Percentiles rank a stretch among this genome's conserved stretches.
These are phyloP conservation scores for Tremellales sp. DNA, from an alignment of 1,284 basidiomycete species.

Conservation along the genomic window DNA sequence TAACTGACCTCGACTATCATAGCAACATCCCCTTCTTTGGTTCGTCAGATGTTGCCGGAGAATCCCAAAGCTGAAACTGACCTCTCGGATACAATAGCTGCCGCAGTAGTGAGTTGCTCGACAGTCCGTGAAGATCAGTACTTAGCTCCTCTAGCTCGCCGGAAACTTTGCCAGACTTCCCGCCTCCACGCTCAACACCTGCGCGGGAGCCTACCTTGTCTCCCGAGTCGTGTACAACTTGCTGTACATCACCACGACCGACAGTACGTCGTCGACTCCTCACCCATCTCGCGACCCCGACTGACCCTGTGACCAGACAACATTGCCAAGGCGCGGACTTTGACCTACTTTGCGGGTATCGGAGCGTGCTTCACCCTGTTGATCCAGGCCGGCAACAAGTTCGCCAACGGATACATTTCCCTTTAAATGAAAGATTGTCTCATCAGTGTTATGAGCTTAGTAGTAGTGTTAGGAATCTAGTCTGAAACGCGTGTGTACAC, in stretches of 20 bases:
- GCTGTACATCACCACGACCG: slow-evolving; percentile 31
- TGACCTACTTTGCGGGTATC: slow-evolving; percentile 17
- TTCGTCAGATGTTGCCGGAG: background rate
- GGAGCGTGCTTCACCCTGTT: slow-evolving; percentile 18
- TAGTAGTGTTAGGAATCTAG: background rate
- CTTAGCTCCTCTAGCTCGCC: slow-evolving; percentile 18
- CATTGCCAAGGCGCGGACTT: slow-evolving; percentile 18
- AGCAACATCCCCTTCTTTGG: slow-evolving; percentile 18
- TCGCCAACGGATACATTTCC: slow-evolving; percentile 1
- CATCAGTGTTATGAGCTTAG: too few species aligned
- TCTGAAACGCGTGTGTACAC: background rate
- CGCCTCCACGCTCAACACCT: slow-evolving; percentile 27
- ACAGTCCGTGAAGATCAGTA: background rate
- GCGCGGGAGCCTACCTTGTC: slow-evolving; percentile 26
- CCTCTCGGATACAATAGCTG: slow-evolving; percentile 13
- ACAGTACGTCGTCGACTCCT: slow-evolving; percentile 18
- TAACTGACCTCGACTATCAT: background rate
- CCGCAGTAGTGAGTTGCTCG: slow-evolving; percentile 24
- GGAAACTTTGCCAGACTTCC: slow-evolving; percentile 35
- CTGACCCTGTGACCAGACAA: slow-evolving; percentile 13
- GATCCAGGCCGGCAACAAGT: slow-evolving; percentile 22
- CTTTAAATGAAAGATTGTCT: background rate
- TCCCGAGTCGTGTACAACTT: slow-evolving; percentile 27
- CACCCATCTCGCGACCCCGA: background rate
- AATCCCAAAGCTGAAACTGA: background rate